Base-by-base conservation (phyloP, 1,139 yeast genomes). In the Hyphopichia buzzinii region DNA sequence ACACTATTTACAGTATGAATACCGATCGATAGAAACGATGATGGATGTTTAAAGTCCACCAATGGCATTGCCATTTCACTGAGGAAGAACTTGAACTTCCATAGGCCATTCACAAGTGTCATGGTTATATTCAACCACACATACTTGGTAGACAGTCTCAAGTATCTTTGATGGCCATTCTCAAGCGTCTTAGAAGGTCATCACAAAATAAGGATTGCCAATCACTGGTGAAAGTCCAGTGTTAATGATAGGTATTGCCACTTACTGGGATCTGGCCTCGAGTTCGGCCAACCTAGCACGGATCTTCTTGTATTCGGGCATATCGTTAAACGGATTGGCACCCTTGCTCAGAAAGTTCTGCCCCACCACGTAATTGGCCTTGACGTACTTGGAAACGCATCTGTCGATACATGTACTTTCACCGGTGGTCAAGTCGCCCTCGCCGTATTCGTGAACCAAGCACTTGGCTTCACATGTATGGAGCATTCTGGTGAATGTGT, bases 351-450 rank as follows among this genome's bases (percentile, higher is more conserved):
- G 72, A 23, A 70, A 53, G 36, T 57, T 53, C 26, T 56, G 55
- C 3, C 95, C 96, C 16, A 89, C 68, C 39, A 73, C 52, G 28
- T 72, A 55, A 55, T 85, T 85, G 30, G 84, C 79, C 50, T 68
- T 69, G 62, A 84, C 80, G 54, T 80, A 84, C 58, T 87, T 87
- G 38, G 78, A 61, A 28, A 84, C 89, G 62, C 96, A 86, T 41
- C 95, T 64, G 57, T 86, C 94, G 4, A 83, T 62, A 55, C 96
- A 87, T 36, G 77, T 71, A 46, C 67, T 62, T 54, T 87, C 96
- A 19, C 95, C 96, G 47, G 86, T 85, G 41, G 77, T 77, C 37
- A 87, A 64, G 25, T 89, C 96, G 12, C 77, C 74, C 52, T 89
- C 97, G 14, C 88, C 90, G 59, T 84, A 89, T 16, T 77, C 80